These are phyloP conservation scores for Tricholoma terreum DNA, from an alignment of 768 basidiomycete genomes.

Conservation along the genomic window DNA sequence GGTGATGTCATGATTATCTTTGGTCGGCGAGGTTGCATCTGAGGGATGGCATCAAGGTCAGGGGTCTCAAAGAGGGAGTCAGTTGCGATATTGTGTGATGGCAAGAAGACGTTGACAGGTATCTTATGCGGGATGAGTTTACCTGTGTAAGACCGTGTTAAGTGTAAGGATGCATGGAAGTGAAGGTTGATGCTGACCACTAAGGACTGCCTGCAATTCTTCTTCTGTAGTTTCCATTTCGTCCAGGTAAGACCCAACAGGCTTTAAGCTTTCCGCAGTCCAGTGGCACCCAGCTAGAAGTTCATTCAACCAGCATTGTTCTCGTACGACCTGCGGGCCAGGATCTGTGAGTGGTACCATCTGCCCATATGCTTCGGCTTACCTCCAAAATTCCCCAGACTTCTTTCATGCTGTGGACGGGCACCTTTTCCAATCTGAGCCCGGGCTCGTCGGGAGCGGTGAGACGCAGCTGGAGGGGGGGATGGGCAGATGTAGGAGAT, in stretches of 20 bases:
- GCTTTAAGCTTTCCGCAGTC: slow-evolving; percentile 48
- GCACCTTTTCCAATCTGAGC: slow-evolving; percentile 66
- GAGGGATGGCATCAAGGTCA: slow-evolving; percentile 36
- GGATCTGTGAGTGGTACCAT: slow-evolving; percentile 4
- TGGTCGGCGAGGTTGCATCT: slow-evolving; percentile 38
- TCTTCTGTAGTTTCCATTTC: slow-evolving; percentile 44
- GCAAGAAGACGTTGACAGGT: slow-evolving; percentile 70
- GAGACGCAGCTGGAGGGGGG: slow-evolving; percentile 65
- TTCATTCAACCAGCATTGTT: slow-evolving; percentile 85
- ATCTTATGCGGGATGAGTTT: slow-evolving; percentile 55
- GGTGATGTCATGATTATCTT: slow-evolving; percentile 67
- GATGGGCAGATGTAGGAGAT: slow-evolving; percentile 65
- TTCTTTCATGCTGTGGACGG: slow-evolving; percentile 69
- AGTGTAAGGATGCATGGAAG: slow-evolving; percentile 4
- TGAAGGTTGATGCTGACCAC: slow-evolving; percentile 39
- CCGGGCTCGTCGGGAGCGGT: slow-evolving; percentile 73
- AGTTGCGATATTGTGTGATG: slow-evolving; percentile 33
- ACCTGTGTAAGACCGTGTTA: slow-evolving; percentile 34
- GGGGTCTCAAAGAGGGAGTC: slow-evolving; percentile 44
- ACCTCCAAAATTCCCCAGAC: slow-evolving; percentile 78
- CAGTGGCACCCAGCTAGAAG: slow-evolving; percentile 59
- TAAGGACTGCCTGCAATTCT: slow-evolving; percentile 62
- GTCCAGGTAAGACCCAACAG: slow-evolving; percentile 25
- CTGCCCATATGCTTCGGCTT: slow-evolving; percentile 4
- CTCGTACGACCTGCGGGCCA: slow-evolving; percentile 58